Evolutionary conservation across 164 flowering plant species (phyloP), one percentile per base, ranked within the genome.

Genomic region (Chimonanthus praecox): DNA sequence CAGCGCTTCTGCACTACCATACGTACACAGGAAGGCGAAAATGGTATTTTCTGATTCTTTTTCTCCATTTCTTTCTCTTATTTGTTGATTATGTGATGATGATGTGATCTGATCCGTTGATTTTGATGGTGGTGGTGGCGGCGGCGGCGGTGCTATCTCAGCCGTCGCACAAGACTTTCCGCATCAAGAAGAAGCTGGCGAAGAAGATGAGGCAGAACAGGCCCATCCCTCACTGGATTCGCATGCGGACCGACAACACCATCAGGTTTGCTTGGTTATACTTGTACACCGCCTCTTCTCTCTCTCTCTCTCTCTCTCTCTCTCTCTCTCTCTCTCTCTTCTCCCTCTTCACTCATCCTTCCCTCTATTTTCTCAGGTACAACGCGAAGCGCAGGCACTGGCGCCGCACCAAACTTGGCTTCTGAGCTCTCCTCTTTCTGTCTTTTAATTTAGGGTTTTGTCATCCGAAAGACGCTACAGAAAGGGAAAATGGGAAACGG

Each of bases 301-400:
- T 45, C 5, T 47, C 21, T 45, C 49, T 49, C 45, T 63, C 16
- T 5, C 5, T 44, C 10, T 21, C 6, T 58, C 49, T 33, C 45
- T 49, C 4, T 10, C 69, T 33, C 20, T 63, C 8, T 62, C 64
- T 15, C 4, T n/a, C n/a, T n/a, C n/a, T 7, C 21, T 47, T 68
- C 7, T 68, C 3, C 54, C 5, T 11, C 18, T 47, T n/a, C 16
- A 33, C 33, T 44, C 48, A 16, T 48, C 2, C 3, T 13, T 7
- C 47, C 48, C 47, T 65, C 16, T 54, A 13, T 63, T 7, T 72
- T 69, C 74, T 16, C 79, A 87, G 90, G 83, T 89, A 87, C 80
- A 89, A 87, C 46, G 89, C 89, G 33, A 89, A 89, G 82, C 88
- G 89, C 77, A 85, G 90, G 84, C 90, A 89, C 85, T 86, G 90